Conservation (phyloP, 352 stramenopile species). For the Globisporangium paddicum region DNA sequence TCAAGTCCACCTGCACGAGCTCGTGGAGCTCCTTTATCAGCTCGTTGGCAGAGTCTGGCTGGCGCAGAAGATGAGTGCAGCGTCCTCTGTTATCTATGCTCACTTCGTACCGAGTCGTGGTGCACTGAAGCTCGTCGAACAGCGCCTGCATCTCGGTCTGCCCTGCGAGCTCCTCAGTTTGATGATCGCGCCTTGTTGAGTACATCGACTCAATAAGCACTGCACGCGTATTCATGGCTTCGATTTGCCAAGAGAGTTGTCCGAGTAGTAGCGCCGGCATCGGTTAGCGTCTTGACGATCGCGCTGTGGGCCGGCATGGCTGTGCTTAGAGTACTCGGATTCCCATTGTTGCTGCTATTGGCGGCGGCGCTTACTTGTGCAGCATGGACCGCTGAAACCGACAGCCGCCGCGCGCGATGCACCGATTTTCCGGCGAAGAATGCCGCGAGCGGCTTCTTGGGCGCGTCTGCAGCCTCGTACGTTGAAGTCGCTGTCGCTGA, state of each 20-base stretch:
- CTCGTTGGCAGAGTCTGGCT: background rate
- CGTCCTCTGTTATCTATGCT: background rate
- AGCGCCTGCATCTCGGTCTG: background rate
- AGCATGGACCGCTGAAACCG: constrained; percentile 10
- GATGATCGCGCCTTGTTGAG: too few relatives aligned
- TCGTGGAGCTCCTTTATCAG: background rate
- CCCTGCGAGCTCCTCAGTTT: too few relatives aligned
- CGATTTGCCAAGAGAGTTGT: too few relatives aligned
- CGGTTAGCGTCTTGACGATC: too few relatives aligned
- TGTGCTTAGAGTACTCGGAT: background rate
- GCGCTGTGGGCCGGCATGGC: too few relatives aligned
- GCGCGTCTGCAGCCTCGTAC: background rate
- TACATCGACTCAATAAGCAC: too few relatives aligned
- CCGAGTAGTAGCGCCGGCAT: too few relatives aligned
- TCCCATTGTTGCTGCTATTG: background rate
- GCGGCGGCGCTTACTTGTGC: constrained; percentile 15
- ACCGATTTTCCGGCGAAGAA: constrained; percentile 19
- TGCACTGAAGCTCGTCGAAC: background rate
- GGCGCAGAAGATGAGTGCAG: background rate
- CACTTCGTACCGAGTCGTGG: background rate
- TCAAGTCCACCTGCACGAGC: background rate
- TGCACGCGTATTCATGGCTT: too few relatives aligned
- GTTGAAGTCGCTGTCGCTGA: background rate
- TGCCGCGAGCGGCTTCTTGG: constrained; percentile 16
- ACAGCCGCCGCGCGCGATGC: constrained; percentile 13